Evolutionary conservation across 2,329 filamentous ascomycete species (phyloP).

Genomic region (Claviceps fusiformis): DNA sequence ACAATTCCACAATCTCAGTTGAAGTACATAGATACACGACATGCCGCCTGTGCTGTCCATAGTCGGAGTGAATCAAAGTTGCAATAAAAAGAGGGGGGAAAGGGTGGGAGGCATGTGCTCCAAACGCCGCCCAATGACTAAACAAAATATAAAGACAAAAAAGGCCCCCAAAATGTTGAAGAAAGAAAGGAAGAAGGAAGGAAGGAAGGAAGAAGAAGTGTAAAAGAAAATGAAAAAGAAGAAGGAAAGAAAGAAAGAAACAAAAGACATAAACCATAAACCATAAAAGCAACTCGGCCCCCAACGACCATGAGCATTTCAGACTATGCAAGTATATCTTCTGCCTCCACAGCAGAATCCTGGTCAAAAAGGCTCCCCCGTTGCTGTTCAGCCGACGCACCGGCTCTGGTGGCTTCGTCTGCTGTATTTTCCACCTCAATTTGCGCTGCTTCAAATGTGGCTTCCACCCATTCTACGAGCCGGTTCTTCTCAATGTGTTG

Average conservation of each 20-base stretch:
- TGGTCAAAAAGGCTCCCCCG: not conserved
- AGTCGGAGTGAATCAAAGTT: not conserved
- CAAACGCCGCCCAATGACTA: not conserved
- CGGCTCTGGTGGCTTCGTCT: slow-evolving; percentile 17
- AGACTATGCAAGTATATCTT: not conserved
- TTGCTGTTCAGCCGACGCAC: slow-evolving; percentile 1
- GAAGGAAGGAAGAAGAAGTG: too few relatives aligned
- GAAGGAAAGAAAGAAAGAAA: not conserved
- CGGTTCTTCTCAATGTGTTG: slow-evolving; percentile 53
- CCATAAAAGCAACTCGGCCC: not conserved
- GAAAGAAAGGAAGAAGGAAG: not conserved
- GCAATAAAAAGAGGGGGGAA: not conserved
- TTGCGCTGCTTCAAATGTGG: slow-evolving; percentile 25
- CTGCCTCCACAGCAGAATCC: not conserved
- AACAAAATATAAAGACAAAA: not conserved
- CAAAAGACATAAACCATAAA: not conserved
- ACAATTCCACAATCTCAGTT: not conserved
- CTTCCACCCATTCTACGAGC: slow-evolving; percentile 52
- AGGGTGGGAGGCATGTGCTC: not conserved
- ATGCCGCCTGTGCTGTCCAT: not conserved
- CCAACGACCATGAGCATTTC: not conserved
- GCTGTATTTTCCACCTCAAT: slow-evolving; percentile 18
- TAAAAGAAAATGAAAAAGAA: not conserved
- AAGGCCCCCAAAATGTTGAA: not conserved
- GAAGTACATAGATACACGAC: not conserved